A percentile compares a stretch with the other conserved stretches of the same genome.
These are phyloP conservation scores for Solanum hybrid DNA, from an alignment of 305 asterid genomes.

Conservation along the genomic window DNA sequence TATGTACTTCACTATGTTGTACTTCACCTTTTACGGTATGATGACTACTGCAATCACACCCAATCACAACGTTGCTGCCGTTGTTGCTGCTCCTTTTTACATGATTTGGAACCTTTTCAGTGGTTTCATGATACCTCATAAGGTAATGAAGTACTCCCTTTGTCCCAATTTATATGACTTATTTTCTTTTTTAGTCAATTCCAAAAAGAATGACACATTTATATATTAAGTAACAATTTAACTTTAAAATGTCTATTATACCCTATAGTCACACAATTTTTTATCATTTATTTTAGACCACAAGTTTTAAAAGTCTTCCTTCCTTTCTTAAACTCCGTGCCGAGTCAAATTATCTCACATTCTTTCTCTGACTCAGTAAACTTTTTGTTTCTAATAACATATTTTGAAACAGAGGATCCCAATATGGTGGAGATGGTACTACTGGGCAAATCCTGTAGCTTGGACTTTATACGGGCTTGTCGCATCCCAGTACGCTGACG, in stretches of 20 bases:
- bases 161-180: not conserved
- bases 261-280: not conserved
- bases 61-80: constrained; percentile 86
- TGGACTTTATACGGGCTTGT: constrained; percentile 90
- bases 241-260: not conserved
- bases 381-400: not conserved
- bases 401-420: constrained; percentile 63
- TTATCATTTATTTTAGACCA: not conserved
- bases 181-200: not conserved
- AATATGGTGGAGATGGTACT: constrained; percentile 98
- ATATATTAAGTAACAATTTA: too few relatives aligned
- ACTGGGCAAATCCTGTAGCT: constrained; percentile 96
- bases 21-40: constrained; percentile 95
- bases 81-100: constrained; percentile 83
- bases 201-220: not conserved
- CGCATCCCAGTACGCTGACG: constrained; percentile 67
- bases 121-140: constrained; percentile 93
- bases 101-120: constrained; percentile 98
- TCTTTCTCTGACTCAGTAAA: not conserved
- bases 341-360: not conserved
- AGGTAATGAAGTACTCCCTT: constrained; percentile 37
- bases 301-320: not conserved
- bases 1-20: constrained; percentile 79
- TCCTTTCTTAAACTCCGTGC: not conserved
- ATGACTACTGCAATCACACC: constrained; percentile 97